Base-by-base conservation (phyloP, 2,329 filamentous ascomycete species). In the Colletotrichum shisoi region DNA sequence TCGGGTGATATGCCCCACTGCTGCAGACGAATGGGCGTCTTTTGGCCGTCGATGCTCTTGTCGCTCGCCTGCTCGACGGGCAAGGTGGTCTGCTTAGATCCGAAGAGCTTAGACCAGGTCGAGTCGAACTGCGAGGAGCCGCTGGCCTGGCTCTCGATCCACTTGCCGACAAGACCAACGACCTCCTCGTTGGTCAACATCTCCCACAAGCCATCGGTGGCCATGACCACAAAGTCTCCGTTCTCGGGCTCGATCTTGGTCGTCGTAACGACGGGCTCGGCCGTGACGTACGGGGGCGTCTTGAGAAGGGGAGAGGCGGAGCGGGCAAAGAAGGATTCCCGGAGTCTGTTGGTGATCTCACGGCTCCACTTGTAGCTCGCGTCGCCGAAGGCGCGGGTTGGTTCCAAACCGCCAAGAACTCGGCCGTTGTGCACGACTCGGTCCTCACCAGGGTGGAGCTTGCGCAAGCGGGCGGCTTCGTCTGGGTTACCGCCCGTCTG, bases 181-280 rank as follows among this genome's bases (percentile, higher is more conserved):
- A 97, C 95, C 81, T 99, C 95, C 76, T 99, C 95, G 74, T 98
- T 99, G 54, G 93, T 97, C 69, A 99, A 84, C 95, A 98, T 98
- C 80, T 99, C 95, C 95, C 95, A 99, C 0, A 99, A 84, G 4
- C 95, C 95, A 76, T 99, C 95, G 0, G 95, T 97, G 24, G 95
- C 95, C 84, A 99, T 89, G 69, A 99, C 94, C 13, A 99, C 84
- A 73, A 99, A 99, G 76, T 99, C 95, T 52, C 94, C 94, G 70
- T 92, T 92, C 61, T 92, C 87, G 1, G 95, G 95, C 72, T 94
- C 85, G 59, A 99, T 90, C 77, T 95, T 91, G 52, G 94, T 98
- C 1, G 93, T 97, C 0, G 94, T 98, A 60, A 99, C 87, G 24
- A 98, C 85, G 3, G 95, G 95, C 79, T 99, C 96, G 1, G 95